These are phyloP conservation scores for Penicillium silybi DNA, from an alignment of 495 filamentous ascomycete genomes.

Conservation along the genomic window DNA sequence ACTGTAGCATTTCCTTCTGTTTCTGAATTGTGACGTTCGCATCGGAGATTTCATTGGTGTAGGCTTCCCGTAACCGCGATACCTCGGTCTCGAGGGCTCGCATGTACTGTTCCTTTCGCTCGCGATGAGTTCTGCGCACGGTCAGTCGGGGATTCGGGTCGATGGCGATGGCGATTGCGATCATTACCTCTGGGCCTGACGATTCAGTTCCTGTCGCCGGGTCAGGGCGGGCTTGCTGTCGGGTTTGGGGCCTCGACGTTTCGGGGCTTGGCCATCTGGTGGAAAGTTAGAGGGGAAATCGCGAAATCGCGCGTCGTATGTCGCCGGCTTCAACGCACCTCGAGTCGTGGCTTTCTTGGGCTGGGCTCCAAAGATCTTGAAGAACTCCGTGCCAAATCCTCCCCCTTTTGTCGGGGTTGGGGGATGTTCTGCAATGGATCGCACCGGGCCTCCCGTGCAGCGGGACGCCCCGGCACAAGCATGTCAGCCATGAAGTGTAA, in stretches of 20 bases:
- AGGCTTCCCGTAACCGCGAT: conserved; percentile 57
- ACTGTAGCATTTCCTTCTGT: conserved; percentile 40
- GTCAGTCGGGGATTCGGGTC: neutral
- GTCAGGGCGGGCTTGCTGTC: conserved; percentile 94
- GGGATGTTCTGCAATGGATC: conserved; percentile 21
- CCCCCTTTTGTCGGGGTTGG: conserved; percentile 22
- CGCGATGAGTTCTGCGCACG: conserved; percentile 74
- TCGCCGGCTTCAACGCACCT: conserved; percentile 20
- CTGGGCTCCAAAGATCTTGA: conserved; percentile 33
- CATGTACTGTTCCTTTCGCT: conserved; percentile 95
- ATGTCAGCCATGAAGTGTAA: conserved; percentile 2
- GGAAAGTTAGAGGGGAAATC: neutral
- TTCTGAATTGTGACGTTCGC: conserved; percentile 36
- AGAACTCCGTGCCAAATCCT: conserved; percentile 31
- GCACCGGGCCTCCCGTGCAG: conserved; percentile 14
- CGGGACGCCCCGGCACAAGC: conserved; percentile 10
- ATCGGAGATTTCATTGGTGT: conserved; percentile 38
- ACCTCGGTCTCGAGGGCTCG: conserved; percentile 89
- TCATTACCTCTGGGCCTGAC: conserved; percentile 86
- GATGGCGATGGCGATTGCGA: neutral
- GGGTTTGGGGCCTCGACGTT: conserved; percentile 90
- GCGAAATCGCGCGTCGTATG: neutral
- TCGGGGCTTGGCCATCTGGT: conserved; percentile 78
- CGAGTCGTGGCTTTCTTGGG: conserved; percentile 30
- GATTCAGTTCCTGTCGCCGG: conserved; percentile 89